Evolutionary conservation across 192 early-diverging fungal genomes (phyloP).

Genomic region (Funneliformis mosseae): DNA sequence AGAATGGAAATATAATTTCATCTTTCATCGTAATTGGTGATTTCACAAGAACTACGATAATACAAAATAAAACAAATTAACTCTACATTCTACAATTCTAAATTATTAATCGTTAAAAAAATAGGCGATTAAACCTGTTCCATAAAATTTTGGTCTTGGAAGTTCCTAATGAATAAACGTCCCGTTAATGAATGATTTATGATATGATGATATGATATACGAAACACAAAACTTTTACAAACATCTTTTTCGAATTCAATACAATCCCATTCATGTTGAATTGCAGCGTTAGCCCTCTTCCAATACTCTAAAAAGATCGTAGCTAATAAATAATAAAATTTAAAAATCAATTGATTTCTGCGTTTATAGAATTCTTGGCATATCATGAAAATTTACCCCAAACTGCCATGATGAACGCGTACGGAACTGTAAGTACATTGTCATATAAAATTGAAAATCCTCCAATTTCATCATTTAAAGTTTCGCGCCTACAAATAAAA

Average conservation of each 20-base stretch:
- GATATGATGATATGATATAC: no score
- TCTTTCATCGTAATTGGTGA: slow-evolving; percentile 55
- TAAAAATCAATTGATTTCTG: not conserved
- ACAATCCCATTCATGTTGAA: slow-evolving; percentile 61
- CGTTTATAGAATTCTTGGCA: no score
- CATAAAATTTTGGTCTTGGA: slow-evolving; percentile 60
- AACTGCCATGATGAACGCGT: slow-evolving; percentile 61
- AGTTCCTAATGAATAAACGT: slow-evolving; percentile 38
- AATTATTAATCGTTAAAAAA: not conserved
- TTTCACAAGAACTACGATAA: slow-evolving; percentile 29
- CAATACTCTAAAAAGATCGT: slow-evolving; percentile 64
- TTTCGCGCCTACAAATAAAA: not conserved
- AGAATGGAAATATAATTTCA: slow-evolving; percentile 48
- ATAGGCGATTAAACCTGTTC: slow-evolving; percentile 38
- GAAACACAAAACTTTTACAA: no score
- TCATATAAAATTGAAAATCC: not conserved
- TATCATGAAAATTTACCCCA: slow-evolving; percentile 45
- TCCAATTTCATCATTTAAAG: not conserved
- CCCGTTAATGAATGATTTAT: no score
- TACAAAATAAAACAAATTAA: not conserved
- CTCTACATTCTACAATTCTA: not conserved
- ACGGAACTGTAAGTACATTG: slow-evolving; percentile 40
- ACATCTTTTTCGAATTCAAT: slow-evolving; percentile 44
- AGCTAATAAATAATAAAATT: slow-evolving; percentile 30
- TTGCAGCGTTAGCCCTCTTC: slow-evolving; percentile 54